Evolutionary conservation across 345 rosid species (phyloP).

Genomic region (Microcos paniculata): DNA sequence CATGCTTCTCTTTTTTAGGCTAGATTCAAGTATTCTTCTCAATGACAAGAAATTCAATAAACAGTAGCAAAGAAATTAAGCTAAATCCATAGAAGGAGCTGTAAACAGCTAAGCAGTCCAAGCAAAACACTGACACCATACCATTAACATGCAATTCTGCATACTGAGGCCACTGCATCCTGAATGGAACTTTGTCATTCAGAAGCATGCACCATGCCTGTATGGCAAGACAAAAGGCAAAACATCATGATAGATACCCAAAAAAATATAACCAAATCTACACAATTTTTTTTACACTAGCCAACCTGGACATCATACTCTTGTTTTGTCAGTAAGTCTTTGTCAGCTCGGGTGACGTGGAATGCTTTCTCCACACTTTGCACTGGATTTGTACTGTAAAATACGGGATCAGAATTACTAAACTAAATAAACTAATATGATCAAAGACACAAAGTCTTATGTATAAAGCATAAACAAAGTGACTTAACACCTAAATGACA

Average conservation of each 20-base stretch:
- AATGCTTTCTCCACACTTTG: constrained; percentile 72
- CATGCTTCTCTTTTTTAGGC: background rate
- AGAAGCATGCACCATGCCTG: constrained; percentile 99
- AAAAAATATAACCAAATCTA: background rate
- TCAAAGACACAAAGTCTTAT: background rate
- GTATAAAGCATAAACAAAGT: background rate
- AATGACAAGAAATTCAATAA: constrained; percentile 3
- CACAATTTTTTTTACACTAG: background rate
- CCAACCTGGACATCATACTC: constrained; percentile 85
- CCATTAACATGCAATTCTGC: constrained; percentile 95
- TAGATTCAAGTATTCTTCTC: background rate
- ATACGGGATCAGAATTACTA: constrained; percentile 21
- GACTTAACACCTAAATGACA: background rate
- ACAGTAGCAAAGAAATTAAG: background rate
- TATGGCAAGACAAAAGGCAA: constrained; percentile 12
- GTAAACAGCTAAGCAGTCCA: background rate
- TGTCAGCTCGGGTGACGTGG: constrained; percentile 69
- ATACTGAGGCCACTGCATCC: constrained; percentile 99
- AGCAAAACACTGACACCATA: constrained; percentile 32
- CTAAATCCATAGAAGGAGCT: background rate
- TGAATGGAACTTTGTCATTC: constrained; percentile 87
- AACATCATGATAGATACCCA: constrained; percentile 13
- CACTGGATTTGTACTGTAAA: constrained; percentile 68
- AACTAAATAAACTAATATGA: constrained; percentile 14
- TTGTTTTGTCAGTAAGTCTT: constrained; percentile 62